These are phyloP conservation scores for Helotiales sp. DNA, from an alignment of 2,329 filamentous ascomycete species.

Conservation along the genomic window DNA sequence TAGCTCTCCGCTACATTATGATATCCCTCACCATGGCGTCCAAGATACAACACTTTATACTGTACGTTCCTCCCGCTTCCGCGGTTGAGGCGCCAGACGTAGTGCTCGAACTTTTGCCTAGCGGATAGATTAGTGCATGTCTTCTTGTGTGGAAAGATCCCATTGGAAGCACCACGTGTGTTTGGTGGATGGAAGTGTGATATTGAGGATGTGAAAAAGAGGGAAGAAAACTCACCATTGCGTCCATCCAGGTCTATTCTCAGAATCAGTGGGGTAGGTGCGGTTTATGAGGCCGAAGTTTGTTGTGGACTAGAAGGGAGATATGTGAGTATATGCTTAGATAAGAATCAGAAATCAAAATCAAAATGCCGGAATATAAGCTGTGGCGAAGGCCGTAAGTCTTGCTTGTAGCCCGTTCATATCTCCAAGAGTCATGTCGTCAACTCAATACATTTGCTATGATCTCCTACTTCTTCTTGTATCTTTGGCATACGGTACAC, in stretches of 20 bases:
- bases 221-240: constrained; percentile 51
- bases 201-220: not conserved
- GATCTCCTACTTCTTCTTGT: too few species aligned
- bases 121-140: not conserved
- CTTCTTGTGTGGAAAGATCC: too few species aligned
- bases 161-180: too few species aligned
- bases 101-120: constrained; percentile 62
- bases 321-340: not conserved
- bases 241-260: constrained; percentile 51
- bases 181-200: not conserved
- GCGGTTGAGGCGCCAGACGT: constrained; percentile 61
- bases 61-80: constrained; percentile 50
- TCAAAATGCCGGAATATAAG: too few species aligned
- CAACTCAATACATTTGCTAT: too few species aligned
- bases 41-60: constrained; percentile 70
- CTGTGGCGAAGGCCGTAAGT: too few species aligned
- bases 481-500: too few species aligned
- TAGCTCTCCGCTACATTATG: constrained; percentile 66
- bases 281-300: constrained; percentile 72
- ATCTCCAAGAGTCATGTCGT: too few species aligned
- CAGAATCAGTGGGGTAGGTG: constrained; percentile 61
- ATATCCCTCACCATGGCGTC: constrained; percentile 70
- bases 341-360: too few species aligned
- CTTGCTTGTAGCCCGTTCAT: too few species aligned
- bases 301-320: constrained; percentile 51